Evolutionary conservation across 2,329 filamentous ascomycete genomes (phyloP), one percentile per base, ranked within the genome.

Genomic region (Rutstroemia sp.): DNA sequence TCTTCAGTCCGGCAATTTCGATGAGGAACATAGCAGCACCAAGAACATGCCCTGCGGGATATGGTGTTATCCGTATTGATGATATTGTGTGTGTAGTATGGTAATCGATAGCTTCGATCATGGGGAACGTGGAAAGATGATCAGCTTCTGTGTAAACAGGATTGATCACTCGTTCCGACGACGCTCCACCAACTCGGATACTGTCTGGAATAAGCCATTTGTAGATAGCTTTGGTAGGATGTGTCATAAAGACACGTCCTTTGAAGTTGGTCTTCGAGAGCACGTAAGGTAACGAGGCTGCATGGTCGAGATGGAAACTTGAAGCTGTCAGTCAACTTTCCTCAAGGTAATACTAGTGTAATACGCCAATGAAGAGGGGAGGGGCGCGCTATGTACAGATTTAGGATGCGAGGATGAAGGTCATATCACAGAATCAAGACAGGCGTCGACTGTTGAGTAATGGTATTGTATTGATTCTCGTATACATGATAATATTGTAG

Each of bases 121-220:
- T 82, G 10, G 91, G 88, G 58, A 97, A 92, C 0, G 92, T 97
- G 61, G 90, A 91, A 27, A 96, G 79, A 72, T 97, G 92, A 69
- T 99, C 94, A 65, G 92, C 87, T 73, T 99, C 94, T 1, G 90
- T 96, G 71, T 96, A 99, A 47, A 97, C 83, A 68, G 89, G 78
- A 78, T 94, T 80, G 67, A 88, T 78, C 0, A 77, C 61, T 42
- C 40, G 48, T 40, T 58, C 47, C 9, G 81, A 83, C 2, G 82
- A 83, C 4, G 81, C 84, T 67, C 84, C 88, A 69, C 87, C 87
- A 30, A 99, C 92, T 58, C 94, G 86, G 46, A 99, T 89, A 63
- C 91, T 95, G 73, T 99, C 94, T 72, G 96, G 91, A 61, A 97
- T 96, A 51, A 97, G 83, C 92, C 94, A 97, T 75, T 97, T 97